Evolutionary conservation across 1,284 basidiomycete genomes (phyloP).

Genomic region (Puccinia coronata): DNA sequence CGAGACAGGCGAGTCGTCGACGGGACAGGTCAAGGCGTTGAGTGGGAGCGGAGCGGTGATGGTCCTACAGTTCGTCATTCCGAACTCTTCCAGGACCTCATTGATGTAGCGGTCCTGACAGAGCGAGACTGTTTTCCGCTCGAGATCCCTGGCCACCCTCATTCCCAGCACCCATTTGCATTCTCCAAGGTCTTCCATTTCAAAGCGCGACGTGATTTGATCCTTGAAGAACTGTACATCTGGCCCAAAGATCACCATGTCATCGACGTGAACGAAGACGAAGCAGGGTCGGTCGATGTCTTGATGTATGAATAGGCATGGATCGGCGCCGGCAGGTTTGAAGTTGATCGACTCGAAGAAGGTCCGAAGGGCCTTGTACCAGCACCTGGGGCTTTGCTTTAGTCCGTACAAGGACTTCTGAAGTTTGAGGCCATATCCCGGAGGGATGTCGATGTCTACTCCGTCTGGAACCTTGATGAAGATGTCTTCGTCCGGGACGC

Average conservation of each 20-base stretch:
- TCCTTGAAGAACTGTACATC: too few species aligned
- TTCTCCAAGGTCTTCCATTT: too few species aligned
- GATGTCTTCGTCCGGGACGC: too few species aligned
- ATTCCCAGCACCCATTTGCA: too few species aligned
- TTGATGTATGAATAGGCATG: slow-evolving; percentile 11
- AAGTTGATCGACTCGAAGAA: background rate
- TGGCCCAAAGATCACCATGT: too few species aligned
- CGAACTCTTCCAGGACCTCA: background rate
- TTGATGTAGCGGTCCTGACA: background rate
- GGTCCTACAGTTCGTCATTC: background rate
- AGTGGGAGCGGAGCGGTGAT: background rate
- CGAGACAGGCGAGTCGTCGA: background rate
- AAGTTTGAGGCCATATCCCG: background rate
- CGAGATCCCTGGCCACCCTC: too few species aligned
- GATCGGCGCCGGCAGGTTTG: background rate
- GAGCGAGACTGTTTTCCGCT: slow-evolving; percentile 3
- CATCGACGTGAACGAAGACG: slow-evolving; percentile 12
- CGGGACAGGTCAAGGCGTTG: background rate
- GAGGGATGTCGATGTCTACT: too few species aligned
- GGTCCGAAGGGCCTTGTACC: background rate
- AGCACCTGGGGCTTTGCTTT: slow-evolving; percentile 14
- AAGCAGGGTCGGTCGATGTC: background rate
- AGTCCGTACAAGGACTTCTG: slow-evolving; percentile 11
- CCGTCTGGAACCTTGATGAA: too few species aligned
- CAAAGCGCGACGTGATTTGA: too few species aligned